Evolutionary conservation across 208 protist species (phyloP).

Genomic region (Angomonas ambiguus): DNA sequence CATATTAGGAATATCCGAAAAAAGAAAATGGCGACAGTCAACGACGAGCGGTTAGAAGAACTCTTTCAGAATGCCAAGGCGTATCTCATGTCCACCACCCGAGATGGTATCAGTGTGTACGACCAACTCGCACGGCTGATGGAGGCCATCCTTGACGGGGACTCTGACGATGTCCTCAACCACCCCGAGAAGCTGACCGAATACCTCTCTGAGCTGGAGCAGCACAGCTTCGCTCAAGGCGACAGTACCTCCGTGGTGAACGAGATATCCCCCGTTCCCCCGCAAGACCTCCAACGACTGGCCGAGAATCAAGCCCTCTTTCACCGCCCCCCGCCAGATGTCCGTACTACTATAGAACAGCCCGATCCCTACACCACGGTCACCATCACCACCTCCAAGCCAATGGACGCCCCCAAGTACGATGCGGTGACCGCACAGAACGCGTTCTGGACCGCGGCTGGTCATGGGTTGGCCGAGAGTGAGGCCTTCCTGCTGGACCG

Average conservation of each 20-base stretch:
- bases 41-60: conserved; percentile 32
- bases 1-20: background rate
- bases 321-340: conserved; percentile 63
- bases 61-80: conserved; percentile 84
- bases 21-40: background rate
- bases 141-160: conserved; percentile 75
- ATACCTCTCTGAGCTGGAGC: conserved; percentile 68
- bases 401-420: conserved; percentile 69
- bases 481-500: conserved; percentile 87
- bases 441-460: conserved; percentile 65
- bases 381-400: conserved; percentile 82
- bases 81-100: conserved; percentile 84
- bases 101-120: conserved; percentile 88
- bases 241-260: conserved; percentile 65
- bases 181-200: conserved; percentile 74
- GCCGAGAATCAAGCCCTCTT: conserved; percentile 76
- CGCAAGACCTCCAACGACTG: conserved; percentile 63
- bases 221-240: conserved; percentile 75
- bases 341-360: conserved; percentile 82
- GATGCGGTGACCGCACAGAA: conserved; percentile 69
- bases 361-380: conserved; percentile 89
- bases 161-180: conserved; percentile 61
- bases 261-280: conserved; percentile 50
- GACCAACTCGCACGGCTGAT: conserved; percentile 88
- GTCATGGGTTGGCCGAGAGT: conserved; percentile 73